Conservation (phyloP, 768 basidiomycete species). For the Dioszegia aurantiaca region DNA sequence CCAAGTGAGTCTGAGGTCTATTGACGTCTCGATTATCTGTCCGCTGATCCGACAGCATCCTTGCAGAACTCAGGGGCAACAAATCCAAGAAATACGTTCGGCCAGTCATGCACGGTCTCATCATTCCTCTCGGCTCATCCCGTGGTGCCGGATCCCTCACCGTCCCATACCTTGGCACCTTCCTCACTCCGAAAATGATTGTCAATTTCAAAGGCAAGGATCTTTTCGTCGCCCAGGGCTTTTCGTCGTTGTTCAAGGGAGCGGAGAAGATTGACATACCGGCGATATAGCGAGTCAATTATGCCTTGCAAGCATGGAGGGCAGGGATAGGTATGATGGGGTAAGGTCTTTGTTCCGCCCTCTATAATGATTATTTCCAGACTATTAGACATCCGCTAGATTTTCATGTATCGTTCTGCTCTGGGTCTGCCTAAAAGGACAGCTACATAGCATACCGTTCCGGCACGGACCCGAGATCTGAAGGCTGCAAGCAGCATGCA, state of each 20-base stretch:
- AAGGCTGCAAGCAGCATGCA: too few relatives aligned
- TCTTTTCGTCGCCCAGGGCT: conserved; percentile 70
- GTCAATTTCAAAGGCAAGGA: conserved; percentile 85
- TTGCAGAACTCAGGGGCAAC: conserved; percentile 30
- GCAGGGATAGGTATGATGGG: background rate
- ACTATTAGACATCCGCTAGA: too few relatives aligned
- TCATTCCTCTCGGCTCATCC: conserved; percentile 30
- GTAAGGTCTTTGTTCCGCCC: background rate
- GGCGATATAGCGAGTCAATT: background rate
- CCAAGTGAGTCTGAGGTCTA: conserved; percentile 27
- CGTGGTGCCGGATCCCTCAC: conserved; percentile 27
- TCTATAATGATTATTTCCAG: too few relatives aligned
- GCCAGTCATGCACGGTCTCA: conserved; percentile 77
- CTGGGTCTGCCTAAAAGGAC: too few relatives aligned
- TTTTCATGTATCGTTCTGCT: too few relatives aligned
- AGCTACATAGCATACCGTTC: too few relatives aligned
- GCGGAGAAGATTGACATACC: conserved; percentile 18
- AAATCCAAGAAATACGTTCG: conserved; percentile 46
- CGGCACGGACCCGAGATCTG: too few relatives aligned
- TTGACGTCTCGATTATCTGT: too few relatives aligned
- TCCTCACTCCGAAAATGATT: conserved; percentile 88
- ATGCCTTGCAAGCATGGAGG: too few relatives aligned
- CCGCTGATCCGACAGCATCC: conserved; percentile 21
- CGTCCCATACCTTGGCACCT: conserved; percentile 72
- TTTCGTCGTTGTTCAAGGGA: conserved; percentile 67